Evolutionary conservation across 2,329 filamentous ascomycete species (phyloP).

Genomic region (Tolypocladium amazonense): DNA sequence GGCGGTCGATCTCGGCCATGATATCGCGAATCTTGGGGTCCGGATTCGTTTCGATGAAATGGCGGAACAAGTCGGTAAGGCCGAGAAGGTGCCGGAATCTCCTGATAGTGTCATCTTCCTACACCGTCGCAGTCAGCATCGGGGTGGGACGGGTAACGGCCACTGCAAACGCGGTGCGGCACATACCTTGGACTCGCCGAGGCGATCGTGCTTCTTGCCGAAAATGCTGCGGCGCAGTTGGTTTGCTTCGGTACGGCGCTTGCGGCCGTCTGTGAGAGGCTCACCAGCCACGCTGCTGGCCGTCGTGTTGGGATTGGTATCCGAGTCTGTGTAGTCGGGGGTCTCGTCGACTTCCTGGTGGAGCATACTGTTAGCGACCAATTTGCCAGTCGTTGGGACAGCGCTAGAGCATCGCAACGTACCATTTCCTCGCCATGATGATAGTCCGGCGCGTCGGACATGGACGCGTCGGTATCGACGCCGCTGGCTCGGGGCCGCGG

Average conservation of each 20-base stretch:
- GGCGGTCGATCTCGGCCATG: slow-evolving; percentile 87
- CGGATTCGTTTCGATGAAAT: slow-evolving; percentile 97
- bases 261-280: slow-evolving; percentile 62
- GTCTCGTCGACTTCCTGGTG: slow-evolving; percentile 53
- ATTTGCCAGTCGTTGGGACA: background rate
- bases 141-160: background rate
- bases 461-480: slow-evolving; percentile 51
- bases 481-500: slow-evolving; percentile 42
- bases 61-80: slow-evolving; percentile 90
- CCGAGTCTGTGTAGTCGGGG: slow-evolving; percentile 55
- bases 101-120: slow-evolving; percentile 93
- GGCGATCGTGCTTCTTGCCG: slow-evolving; percentile 84
- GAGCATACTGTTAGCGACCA: background rate
- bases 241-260: slow-evolving; percentile 75
- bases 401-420: background rate
- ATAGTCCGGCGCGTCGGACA: slow-evolving; percentile 46
- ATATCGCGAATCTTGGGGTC: slow-evolving; percentile 91
- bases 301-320: slow-evolving; percentile 57
- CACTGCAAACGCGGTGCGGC: slow-evolving; percentile 2
- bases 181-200: slow-evolving; percentile 83
- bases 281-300: slow-evolving; percentile 85
- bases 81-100: slow-evolving; percentile 92
- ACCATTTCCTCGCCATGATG: slow-evolving; percentile 40
- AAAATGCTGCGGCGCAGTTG: slow-evolving; percentile 86
- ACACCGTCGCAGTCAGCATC: background rate